These are phyloP conservation scores for Aspergillus costaricaensis DNA, from an alignment of 2,329 filamentous ascomycete species.

Conservation along the genomic window DNA sequence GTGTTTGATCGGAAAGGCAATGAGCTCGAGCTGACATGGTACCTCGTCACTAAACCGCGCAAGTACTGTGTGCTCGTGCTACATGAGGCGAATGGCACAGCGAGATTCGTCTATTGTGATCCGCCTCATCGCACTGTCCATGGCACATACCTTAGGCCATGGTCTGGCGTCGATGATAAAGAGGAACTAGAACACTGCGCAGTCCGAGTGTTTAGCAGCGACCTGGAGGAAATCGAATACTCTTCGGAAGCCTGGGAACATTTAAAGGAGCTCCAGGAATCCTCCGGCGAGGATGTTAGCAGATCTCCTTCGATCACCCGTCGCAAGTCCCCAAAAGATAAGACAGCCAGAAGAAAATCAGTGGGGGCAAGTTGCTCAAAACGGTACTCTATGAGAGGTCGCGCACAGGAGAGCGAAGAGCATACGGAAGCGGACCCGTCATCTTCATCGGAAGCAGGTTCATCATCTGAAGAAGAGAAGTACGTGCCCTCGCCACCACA, in stretches of 20 bases:
- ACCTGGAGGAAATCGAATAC: slow-evolving; percentile 1
- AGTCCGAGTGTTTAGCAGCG: slow-evolving; percentile 6
- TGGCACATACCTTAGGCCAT: slow-evolving; percentile 16
- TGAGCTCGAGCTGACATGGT: slow-evolving; percentile 14
- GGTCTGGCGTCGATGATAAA: slow-evolving; percentile 10
- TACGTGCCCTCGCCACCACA: not conserved
- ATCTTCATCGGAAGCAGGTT: not conserved
- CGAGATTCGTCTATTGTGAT: slow-evolving; percentile 9
- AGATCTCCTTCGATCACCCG: not conserved
- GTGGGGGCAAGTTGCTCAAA: not conserved
- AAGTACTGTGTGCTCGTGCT: slow-evolving; percentile 15
- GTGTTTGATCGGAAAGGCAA: slow-evolving; percentile 21
- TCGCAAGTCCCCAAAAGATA: not conserved
- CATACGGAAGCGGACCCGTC: not conserved
- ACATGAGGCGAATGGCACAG: not conserved
- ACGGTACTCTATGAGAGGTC: not conserved
- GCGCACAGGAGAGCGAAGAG: not conserved
- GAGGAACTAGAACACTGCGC: slow-evolving; percentile 14
- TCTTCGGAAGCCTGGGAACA: slow-evolving; percentile 4
- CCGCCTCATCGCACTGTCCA: not conserved
- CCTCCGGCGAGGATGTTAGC: not conserved
- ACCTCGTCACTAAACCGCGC: slow-evolving; percentile 5
- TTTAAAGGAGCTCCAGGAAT: not conserved
- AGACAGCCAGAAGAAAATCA: not conserved
- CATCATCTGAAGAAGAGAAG: slow-evolving; percentile 8